Evolutionary conservation across 257 asterid genomes (phyloP).

Genomic region (Marsdenia floribunda): DNA sequence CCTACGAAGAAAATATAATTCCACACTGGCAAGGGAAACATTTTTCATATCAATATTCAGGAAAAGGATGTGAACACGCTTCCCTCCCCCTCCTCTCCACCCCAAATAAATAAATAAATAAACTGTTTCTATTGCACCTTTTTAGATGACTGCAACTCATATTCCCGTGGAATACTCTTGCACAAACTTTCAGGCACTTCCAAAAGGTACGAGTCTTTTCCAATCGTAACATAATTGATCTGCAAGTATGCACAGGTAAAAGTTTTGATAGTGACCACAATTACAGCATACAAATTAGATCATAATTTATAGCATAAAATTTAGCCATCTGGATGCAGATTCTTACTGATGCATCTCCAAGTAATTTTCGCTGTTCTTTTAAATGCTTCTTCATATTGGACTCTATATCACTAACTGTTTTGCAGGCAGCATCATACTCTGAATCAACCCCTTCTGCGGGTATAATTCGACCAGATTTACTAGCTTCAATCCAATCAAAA

Average conservation of each 20-base stretch:
- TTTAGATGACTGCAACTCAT: constrained; percentile 80
- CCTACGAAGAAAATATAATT: background rate
- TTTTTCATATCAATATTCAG: background rate
- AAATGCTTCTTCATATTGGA: constrained; percentile 60
- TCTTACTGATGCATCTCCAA: constrained; percentile 85
- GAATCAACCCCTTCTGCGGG: constrained; percentile 90
- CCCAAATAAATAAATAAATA: background rate
- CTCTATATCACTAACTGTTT: constrained; percentile 56
- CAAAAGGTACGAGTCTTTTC: constrained; percentile 85
- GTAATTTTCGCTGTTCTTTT: constrained; percentile 69
- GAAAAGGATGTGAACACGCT: background rate
- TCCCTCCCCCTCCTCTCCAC: background rate
- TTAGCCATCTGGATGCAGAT: constrained; percentile 3
- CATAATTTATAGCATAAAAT: background rate
- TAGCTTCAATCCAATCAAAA: constrained; percentile 96
- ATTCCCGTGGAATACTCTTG: constrained; percentile 60
- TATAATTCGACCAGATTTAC: constrained; percentile 79
- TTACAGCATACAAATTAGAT: background rate
- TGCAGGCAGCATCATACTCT: constrained; percentile 86
- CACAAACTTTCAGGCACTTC: constrained; percentile 89
- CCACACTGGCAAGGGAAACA: background rate
- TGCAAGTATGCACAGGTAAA: constrained; percentile 25
- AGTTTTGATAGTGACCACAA: constrained; percentile 6
- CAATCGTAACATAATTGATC: constrained; percentile 77
- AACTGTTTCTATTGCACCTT: constrained; percentile 42